These are phyloP conservation scores for Henckelia pumila DNA, from an alignment of 257 asterid genomes.

Conservation along the genomic window DNA sequence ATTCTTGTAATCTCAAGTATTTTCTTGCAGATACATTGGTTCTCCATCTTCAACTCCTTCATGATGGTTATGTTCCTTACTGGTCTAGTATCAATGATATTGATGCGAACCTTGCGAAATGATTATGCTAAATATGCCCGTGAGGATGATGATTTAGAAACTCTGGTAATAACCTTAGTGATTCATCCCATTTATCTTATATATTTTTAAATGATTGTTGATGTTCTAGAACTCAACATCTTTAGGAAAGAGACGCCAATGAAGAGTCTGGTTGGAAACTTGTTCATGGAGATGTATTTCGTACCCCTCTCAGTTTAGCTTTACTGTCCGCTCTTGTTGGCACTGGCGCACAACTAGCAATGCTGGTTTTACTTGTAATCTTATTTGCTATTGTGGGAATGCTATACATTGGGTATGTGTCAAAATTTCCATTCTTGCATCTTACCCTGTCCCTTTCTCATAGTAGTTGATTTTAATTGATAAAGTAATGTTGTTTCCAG, in stretches of 20 bases:
- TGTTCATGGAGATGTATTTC: constrained; percentile 64
- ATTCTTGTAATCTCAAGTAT: not conserved
- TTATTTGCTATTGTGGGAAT: constrained; percentile 55
- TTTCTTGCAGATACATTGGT: constrained; percentile 60
- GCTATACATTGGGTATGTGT: constrained; percentile 57
- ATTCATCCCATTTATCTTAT: not conserved
- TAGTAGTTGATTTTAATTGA: not conserved
- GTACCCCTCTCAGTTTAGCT: constrained; percentile 44
- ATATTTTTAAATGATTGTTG: not conserved
- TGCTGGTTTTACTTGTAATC: constrained; percentile 56
- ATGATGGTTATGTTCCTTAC: constrained; percentile 71
- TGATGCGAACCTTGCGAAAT: constrained; percentile 60
- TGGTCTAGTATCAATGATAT: constrained; percentile 62
- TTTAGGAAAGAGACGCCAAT: constrained; percentile 60
- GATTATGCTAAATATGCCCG: constrained; percentile 70
- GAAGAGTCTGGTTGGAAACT: constrained; percentile 78
- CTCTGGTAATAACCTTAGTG: constrained; percentile 38
- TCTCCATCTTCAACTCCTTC: constrained; percentile 62
- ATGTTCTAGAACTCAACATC: constrained; percentile 17
- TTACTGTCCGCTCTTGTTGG: constrained; percentile 62
- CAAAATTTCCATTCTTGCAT: not conserved
- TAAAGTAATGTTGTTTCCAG: not conserved
- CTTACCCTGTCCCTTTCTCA: not conserved
- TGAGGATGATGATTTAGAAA: constrained; percentile 63
- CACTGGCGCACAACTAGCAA: constrained; percentile 59